phyloP scores from a whole-genome alignment of 2,329 filamentous ascomycete genomes.

The Cladophialophora bantiana region DNA sequence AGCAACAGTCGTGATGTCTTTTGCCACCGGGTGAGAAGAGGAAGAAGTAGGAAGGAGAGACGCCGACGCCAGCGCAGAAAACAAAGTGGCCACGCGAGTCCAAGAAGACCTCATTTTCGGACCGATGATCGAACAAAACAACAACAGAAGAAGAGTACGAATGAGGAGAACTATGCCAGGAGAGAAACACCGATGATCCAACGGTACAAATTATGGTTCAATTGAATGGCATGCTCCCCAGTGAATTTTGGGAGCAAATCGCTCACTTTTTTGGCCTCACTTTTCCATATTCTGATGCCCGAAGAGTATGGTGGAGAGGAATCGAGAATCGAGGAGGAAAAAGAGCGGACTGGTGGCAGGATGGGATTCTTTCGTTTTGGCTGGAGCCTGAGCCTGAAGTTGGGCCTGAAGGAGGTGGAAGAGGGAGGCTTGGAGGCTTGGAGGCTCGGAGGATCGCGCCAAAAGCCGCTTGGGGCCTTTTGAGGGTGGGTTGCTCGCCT shows the following conservation, averaged over 20 bases:
- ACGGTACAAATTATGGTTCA: constrained; percentile 13
- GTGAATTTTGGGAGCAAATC: constrained; percentile 15
- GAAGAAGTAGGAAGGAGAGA: constrained; percentile 29
- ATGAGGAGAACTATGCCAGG: constrained; percentile 10
- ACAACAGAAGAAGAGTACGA: not conserved
- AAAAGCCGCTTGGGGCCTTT: constrained; percentile 14
- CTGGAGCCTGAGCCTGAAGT: constrained; percentile 30
- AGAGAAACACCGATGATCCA: constrained; percentile 11
- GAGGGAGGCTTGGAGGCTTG: not conserved
- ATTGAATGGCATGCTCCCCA: constrained; percentile 19
- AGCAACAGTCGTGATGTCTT: constrained; percentile 37
- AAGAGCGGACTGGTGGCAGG: not conserved
- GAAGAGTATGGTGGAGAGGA: constrained; percentile 5
- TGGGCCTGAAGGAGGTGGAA: constrained; percentile 2
- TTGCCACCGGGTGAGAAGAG: constrained; percentile 15
- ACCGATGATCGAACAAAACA: constrained; percentile 6
- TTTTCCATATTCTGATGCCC: constrained; percentile 27
- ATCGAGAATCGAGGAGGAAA: constrained; percentile 10
- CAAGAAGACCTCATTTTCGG: constrained; percentile 32
- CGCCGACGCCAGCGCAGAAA: constrained; percentile 29
- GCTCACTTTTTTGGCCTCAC: constrained; percentile 23
- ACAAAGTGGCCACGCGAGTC: constrained; percentile 31
- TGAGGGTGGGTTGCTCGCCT: constrained; percentile 11
- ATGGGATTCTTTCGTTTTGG: constrained; percentile 17
- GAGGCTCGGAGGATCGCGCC: not conserved